Conservation (phyloP, 2,329 filamentous ascomycete genomes). For the Penicillium sp. region DNA sequence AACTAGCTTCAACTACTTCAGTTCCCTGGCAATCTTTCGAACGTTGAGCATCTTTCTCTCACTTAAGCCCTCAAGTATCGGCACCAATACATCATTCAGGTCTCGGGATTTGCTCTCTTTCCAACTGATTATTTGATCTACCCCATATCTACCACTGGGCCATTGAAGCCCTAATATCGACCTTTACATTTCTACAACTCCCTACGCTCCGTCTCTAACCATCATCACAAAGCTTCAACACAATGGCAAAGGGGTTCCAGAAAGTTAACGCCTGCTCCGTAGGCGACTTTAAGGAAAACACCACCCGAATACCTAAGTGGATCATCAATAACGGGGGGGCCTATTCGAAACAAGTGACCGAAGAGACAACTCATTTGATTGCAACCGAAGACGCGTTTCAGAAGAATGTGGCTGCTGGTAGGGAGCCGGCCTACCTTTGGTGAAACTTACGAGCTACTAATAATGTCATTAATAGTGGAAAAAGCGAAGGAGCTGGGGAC, state of each 20-base stretch:
- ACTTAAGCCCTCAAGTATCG: not conserved
- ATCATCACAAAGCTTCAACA: not conserved
- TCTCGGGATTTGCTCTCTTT: not conserved
- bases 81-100: not conserved
- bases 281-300: constrained; percentile 60
- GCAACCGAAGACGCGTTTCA: constrained; percentile 67
- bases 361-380: constrained; percentile 73
- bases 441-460: not conserved
- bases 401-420: constrained; percentile 49
- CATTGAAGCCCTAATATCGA: not conserved
- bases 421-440: not conserved
- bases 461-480: constrained; percentile 38
- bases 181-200: not conserved
- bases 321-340: constrained; percentile 65
- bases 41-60: not conserved
- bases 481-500: constrained; percentile 43
- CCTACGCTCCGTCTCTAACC: not conserved
- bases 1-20: not conserved
- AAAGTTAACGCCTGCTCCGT: constrained; percentile 61
- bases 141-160: not conserved
- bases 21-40: not conserved
- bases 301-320: constrained; percentile 69
- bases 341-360: constrained; percentile 58
- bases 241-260: constrained; percentile 55
- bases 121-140: not conserved